Evolutionary conservation across 345 rosid genomes (phyloP).

Genomic region (Syzygium grande): DNA sequence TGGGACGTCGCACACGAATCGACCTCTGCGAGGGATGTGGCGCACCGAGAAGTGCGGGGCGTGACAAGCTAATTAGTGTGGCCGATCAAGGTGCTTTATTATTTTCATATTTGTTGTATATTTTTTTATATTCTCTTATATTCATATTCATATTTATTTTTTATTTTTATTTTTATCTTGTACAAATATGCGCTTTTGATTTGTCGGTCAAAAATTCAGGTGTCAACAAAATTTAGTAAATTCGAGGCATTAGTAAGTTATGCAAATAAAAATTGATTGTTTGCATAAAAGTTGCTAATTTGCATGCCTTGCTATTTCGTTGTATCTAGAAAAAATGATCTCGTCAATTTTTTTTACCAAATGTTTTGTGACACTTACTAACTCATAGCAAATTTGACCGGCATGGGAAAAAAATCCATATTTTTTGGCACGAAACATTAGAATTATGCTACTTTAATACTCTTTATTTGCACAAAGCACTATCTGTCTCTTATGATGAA

Average conservation of each 20-base stretch:
- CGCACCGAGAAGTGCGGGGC: no score
- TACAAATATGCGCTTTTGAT: neutral
- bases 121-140: neutral
- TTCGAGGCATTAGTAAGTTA: neutral
- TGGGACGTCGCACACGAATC: no score
- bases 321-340: neutral
- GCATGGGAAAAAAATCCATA: rapidly evolving
- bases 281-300: neutral
- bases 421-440: neutral
- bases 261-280: neutral
- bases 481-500: neutral
- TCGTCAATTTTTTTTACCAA: neutral
- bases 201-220: neutral
- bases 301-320: neutral
- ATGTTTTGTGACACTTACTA: neutral
- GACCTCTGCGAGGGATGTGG: no score
- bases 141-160: neutral
- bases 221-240: neutral
- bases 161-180: neutral
- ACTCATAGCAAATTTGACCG: neutral
- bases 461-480: neutral
- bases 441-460: neutral
- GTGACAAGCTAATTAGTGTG: neutral
- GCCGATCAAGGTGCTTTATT: neutral
- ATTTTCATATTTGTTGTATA: neutral